Evolutionary conservation across 1,139 yeast genomes (phyloP), one percentile per base, ranked within the genome.

Genomic region (Nadsonia starkeyi-henricii): DNA sequence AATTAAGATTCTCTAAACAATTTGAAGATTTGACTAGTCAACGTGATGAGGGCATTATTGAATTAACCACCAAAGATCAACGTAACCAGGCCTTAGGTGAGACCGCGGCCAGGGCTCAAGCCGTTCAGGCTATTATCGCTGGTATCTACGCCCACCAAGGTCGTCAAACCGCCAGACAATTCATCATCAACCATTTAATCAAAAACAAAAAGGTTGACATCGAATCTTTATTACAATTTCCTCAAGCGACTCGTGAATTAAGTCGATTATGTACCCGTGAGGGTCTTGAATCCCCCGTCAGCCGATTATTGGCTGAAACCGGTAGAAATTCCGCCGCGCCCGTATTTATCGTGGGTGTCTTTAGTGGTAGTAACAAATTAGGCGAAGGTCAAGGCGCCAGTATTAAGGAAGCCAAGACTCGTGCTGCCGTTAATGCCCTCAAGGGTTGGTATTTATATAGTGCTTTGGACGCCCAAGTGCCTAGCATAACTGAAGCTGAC

Each of bases 321-420:
- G 99, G 99, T 63, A 77, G 98, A 65, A 71, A 73, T 58, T 79
- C 96, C 2, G 77, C 78, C 51, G 79, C 85, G 50, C 95, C 98
- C 23, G 81, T 88, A 44, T 91, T 77, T 59, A 85, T 89, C 18
- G 95, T 91, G 37, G 97, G 96, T 48, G 94, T 86, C 1, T 91
- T 88, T 65, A 74, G 82, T 50, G 97, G 96, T 37, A 72, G 73
- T 20, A 79, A 79, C 53, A 82, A 86, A 66, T 72, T 91, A 51
- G 96, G 97, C 48, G 97, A 91, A 67, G 96, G 96, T 44, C 88
- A 84, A 59, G 99, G 97, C 46, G 73, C 93, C n/a, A 84, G 95
- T 44, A 71, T 91, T 57, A 77, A 75, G 55, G 98, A 91, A 68
- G 96, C 97, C 44, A 85, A 88, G 65, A 84, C 88, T 39, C 78